Conservation (phyloP, 306 rosid species). For the Benincasa hispida region DNA sequence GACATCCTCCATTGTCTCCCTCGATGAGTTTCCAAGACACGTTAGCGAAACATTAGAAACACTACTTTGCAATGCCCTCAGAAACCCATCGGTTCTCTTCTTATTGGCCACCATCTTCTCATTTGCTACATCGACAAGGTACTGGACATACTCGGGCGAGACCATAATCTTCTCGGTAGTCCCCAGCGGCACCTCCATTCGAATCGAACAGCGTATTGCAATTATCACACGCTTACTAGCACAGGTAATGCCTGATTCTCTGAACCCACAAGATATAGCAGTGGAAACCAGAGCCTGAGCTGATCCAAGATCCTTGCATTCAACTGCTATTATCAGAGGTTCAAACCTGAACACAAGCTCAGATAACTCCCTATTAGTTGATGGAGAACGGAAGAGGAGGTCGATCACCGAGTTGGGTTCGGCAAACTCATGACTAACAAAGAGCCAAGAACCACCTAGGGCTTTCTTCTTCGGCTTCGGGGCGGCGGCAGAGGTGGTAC, state of each 20-base stretch:
- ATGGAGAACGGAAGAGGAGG: conserved; percentile 41
- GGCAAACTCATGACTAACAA: conserved; percentile 63
- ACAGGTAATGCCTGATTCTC: conserved; percentile 81
- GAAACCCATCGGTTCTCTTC: conserved; percentile 63
- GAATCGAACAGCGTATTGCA: conserved; percentile 81
- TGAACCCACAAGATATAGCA: conserved; percentile 77
- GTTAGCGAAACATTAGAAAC: conserved; percentile 1
- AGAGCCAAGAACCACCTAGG: conserved; percentile 74
- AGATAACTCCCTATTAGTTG: conserved; percentile 19
- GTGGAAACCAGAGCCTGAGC: conserved; percentile 70
- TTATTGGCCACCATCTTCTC: conserved; percentile 74
- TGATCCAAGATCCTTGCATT: conserved; percentile 59
- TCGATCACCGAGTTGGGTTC: conserved; percentile 46
- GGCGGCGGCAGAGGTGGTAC: not conserved
- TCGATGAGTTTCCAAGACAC: not conserved
- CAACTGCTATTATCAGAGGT: conserved; percentile 78
- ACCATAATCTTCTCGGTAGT: conserved; percentile 43
- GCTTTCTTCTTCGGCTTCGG: conserved; percentile 57
- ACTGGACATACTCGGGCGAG: conserved; percentile 50
- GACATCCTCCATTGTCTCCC: not conserved
- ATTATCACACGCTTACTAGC: conserved; percentile 67
- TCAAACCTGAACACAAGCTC: conserved; percentile 80
- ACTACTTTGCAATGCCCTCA: conserved; percentile 25
- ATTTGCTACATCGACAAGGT: conserved; percentile 58
- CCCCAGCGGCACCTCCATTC: conserved; percentile 78